Conservation (phyloP, 2,329 filamentous ascomycete genomes). For the Cordyceps farinosa region DNA sequence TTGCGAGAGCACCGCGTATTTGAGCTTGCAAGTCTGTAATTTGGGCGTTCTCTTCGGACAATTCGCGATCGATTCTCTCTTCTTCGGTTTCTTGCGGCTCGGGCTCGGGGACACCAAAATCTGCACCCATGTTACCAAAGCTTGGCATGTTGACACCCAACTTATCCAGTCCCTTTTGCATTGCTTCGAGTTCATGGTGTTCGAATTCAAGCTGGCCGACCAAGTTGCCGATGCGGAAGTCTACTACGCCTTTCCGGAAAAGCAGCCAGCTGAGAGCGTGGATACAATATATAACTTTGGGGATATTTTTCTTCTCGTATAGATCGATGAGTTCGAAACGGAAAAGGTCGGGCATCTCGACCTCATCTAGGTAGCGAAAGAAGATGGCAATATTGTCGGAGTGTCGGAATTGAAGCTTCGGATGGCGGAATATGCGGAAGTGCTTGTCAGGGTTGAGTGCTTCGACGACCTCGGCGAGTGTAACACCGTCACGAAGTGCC, state of each 20-base stretch:
- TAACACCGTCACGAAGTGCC: constrained; percentile 86
- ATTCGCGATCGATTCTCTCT: constrained; percentile 77
- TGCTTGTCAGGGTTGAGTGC: constrained; percentile 74
- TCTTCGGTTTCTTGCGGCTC: constrained; percentile 86
- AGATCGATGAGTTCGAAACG: constrained; percentile 95
- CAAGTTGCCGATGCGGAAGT: constrained; percentile 93
- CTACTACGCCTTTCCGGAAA: constrained; percentile 88
- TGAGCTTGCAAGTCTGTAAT: constrained; percentile 84
- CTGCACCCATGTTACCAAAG: constrained; percentile 95
- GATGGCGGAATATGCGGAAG: constrained; percentile 78
- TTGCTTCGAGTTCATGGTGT: constrained; percentile 93
- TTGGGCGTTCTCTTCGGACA: constrained; percentile 68
- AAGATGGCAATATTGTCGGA: constrained; percentile 98
- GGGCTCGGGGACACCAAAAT: constrained; percentile 78
- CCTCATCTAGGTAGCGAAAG: constrained; percentile 87
- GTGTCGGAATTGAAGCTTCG: constrained; percentile 86
- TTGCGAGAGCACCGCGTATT: constrained; percentile 72
- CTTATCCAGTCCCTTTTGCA: constrained; percentile 95
- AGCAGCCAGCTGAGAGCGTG: constrained; percentile 97
- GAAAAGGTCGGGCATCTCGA: constrained; percentile 91
- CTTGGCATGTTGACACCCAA: constrained; percentile 94
- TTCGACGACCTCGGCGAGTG: constrained; percentile 89
- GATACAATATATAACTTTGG: constrained; percentile 98
- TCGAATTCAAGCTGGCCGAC: constrained; percentile 97
- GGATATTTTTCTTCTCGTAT: constrained; percentile 99